phyloP scores from a whole-genome alignment of 2,329 filamentous ascomycete species.

The Colletotrichum agaves region DNA sequence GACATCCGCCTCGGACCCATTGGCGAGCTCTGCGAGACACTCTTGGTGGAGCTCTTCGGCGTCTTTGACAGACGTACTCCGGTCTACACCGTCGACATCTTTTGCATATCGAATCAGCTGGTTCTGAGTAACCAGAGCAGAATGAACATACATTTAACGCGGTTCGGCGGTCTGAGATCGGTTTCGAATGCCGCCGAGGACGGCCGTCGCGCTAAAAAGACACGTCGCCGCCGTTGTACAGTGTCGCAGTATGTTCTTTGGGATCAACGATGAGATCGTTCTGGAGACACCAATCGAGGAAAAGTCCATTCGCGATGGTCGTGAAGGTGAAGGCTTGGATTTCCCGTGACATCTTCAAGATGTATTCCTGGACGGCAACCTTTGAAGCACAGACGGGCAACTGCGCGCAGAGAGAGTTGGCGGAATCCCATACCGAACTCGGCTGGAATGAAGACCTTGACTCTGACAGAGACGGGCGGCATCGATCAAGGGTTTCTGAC shows the following conservation, averaged over 20 bases:
- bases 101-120: constrained; percentile 56
- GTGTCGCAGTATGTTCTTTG: neutral
- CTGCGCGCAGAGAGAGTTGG: neutral
- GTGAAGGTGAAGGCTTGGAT: neutral
- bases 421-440: constrained; percentile 16
- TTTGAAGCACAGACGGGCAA: neutral
- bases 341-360: neutral
- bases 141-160: no score
- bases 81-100: neutral
- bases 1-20: neutral
- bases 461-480: neutral
- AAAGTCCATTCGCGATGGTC: neutral
- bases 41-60: neutral
- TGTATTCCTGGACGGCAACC: neutral
- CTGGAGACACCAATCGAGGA: constrained; percentile 16
- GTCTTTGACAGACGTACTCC: neutral
- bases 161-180: no score
- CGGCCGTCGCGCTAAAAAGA: neutral
- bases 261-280: no score
- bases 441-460: constrained; percentile 16
- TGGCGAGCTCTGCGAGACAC: neutral
- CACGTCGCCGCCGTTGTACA: constrained; percentile 14
- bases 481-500: constrained; percentile 5
- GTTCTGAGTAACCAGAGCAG: no score
- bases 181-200: no score